These are phyloP conservation scores for Coemansia sp. DNA, from an alignment of 192 early-diverging fungal species.

Conservation along the genomic window DNA sequence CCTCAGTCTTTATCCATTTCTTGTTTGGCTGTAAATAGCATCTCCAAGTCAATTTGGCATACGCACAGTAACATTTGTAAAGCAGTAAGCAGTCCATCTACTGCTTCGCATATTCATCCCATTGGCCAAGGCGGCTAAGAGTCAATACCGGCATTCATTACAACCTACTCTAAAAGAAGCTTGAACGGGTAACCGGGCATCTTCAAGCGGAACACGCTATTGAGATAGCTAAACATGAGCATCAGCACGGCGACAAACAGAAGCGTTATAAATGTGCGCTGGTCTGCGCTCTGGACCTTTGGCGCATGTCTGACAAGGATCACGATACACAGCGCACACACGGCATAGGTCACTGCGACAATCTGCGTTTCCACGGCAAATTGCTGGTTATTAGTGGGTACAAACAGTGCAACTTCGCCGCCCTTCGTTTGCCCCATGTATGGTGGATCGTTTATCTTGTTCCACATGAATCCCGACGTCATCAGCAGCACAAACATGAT, in stretches of 20 bases:
- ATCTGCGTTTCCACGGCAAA: constrained; percentile 53
- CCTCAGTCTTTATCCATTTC: not conserved
- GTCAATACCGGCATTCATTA: not conserved
- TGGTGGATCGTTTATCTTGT: constrained; percentile 46
- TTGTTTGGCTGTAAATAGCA: not conserved
- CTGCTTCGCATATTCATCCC: not conserved
- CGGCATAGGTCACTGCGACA: constrained; percentile 43
- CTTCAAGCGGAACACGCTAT: constrained; percentile 54
- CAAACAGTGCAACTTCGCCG: constrained; percentile 41
- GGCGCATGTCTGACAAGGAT: constrained; percentile 47
- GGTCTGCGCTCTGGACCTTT: constrained; percentile 30
- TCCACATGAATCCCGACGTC: constrained; percentile 55
- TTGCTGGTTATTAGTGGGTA: constrained; percentile 44
- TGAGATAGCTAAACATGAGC: constrained; percentile 47
- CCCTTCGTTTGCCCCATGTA: constrained; percentile 40
- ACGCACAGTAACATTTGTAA: not conserved
- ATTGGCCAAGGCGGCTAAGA: not conserved
- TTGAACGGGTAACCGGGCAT: constrained; percentile 47
- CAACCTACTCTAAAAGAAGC: constrained; percentile 36
- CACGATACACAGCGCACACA: constrained; percentile 46
- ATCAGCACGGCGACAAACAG: constrained; percentile 34
- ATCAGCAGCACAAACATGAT: constrained; percentile 52
- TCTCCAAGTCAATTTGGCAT: not conserved
- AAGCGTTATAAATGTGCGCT: constrained; percentile 45
- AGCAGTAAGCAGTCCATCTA: not conserved